Percentiles rank a stretch among this genome's conserved stretches.
Conservation (phyloP, 208 protist genomes). For the Trypanosoma avium region DNA sequence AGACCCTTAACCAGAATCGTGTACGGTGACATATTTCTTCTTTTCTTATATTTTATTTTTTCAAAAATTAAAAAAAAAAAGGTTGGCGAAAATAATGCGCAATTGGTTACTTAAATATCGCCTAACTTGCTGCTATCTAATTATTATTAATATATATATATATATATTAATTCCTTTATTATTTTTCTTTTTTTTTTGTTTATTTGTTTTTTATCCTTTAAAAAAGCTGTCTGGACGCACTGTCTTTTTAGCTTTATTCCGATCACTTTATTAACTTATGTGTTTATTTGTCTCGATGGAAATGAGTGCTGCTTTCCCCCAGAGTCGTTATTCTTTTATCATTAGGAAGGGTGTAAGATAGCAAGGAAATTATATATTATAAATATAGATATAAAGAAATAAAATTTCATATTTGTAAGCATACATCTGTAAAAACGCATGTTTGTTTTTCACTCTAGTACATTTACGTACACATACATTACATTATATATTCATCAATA, state of each 20-base stretch:
- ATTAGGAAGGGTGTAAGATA: slow-evolving; percentile 13
- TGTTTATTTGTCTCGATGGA: too few relatives aligned
- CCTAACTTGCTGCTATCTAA: too few relatives aligned
- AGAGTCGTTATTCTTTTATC: slow-evolving; percentile 3
- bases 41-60: neutral
- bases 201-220: neutral
- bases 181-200: slow-evolving; percentile 1
- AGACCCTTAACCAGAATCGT: slow-evolving; percentile 43
- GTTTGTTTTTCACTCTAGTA: neutral
- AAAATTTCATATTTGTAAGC: neutral
- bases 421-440: neutral
- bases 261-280: too few relatives aligned
- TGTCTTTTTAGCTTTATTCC: too few relatives aligned
- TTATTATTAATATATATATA: neutral
- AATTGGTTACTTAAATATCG: too few relatives aligned
- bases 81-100: too few relatives aligned
- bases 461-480: slow-evolving; percentile 4
- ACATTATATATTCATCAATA: slow-evolving; percentile 1
- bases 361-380: slow-evolving; percentile 1
- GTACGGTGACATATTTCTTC: slow-evolving; percentile 8
- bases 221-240: too few relatives aligned
- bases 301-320: too few relatives aligned
- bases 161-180: neutral
- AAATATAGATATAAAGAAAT: slow-evolving; percentile 7
- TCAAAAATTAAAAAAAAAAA: too few relatives aligned